A percentile compares a stretch with the other conserved stretches of the same genome.
These are phyloP conservation scores for Lepidium sativum DNA, from an alignment of 345 rosid species.

Conservation along the genomic window DNA sequence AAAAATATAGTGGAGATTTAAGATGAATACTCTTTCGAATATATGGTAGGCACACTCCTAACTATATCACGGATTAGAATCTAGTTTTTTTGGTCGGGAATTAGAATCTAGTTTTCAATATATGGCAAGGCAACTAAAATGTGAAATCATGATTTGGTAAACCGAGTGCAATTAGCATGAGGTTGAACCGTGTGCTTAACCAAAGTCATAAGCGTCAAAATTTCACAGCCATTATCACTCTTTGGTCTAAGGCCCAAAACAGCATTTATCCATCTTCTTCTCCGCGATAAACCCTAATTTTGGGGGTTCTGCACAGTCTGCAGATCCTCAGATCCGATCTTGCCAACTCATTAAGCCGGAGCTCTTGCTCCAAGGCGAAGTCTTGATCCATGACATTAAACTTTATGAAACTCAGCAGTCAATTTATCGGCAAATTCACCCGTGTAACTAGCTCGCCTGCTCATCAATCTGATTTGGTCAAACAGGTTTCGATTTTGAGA, in stretches of 20 bases:
- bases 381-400: constrained; percentile 12
- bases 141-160: not conserved
- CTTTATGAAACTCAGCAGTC: constrained; percentile 5
- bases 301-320: not conserved
- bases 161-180: not conserved
- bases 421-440: constrained; percentile 25
- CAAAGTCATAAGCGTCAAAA: not conserved
- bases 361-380: not conserved
- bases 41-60: too few species aligned
- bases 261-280: not conserved
- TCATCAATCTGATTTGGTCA: constrained; percentile 16
- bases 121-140: too few species aligned
- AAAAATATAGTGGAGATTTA: too few species aligned
- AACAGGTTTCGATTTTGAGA: constrained; percentile 33
- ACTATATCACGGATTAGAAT: too few species aligned
- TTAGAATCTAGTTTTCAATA: too few species aligned
- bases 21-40: too few species aligned
- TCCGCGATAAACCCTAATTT: constrained; percentile 15
- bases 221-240: not conserved
- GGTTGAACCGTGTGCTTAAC: not conserved
- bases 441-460: not conserved
- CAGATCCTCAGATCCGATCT: constrained; percentile 2
- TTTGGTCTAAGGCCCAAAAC: constrained; percentile 12
- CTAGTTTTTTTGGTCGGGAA: too few species aligned
- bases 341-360: not conserved